phyloP scores from a whole-genome alignment of 257 asterid species.

The Solanum neorickii region DNA sequence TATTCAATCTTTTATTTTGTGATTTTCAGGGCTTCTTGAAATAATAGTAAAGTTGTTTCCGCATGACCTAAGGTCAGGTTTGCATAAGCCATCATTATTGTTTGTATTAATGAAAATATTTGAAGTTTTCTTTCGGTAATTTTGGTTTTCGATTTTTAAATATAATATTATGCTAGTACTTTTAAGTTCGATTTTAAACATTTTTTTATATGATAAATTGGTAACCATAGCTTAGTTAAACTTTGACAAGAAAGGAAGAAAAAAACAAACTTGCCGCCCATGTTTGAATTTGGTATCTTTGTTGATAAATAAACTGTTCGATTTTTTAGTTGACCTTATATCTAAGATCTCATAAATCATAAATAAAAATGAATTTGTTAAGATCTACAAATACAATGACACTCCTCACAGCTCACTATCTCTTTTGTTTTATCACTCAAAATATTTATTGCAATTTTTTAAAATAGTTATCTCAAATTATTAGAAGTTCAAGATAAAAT shows the following conservation, averaged over 20 bases:
- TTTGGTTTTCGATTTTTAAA: neutral
- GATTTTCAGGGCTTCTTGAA: neutral
- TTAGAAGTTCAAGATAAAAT: neutral
- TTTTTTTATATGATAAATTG: neutral
- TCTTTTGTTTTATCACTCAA: neutral
- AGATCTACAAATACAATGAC: neutral
- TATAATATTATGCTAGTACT: no score
- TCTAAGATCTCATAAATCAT: neutral
- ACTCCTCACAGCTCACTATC: neutral
- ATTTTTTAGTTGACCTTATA: neutral
- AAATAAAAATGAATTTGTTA: neutral
- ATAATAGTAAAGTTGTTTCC: neutral
- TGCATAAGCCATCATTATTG: neutral
- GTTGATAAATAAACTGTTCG: neutral
- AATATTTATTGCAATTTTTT: neutral
- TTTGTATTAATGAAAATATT: neutral
- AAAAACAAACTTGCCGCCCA: neutral
- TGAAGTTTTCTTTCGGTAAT: neutral
- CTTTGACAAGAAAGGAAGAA: neutral
- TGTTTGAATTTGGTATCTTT: neutral
- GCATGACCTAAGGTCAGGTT: neutral
- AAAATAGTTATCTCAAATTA: neutral
- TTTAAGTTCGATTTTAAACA: neutral
- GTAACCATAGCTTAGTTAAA: no score
- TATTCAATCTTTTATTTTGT: neutral